Percentiles rank a stretch among this genome's conserved stretches.
phyloP scores from a whole-genome alignment of 1,284 basidiomycete genomes.

The Moniliophthora roreri region DNA sequence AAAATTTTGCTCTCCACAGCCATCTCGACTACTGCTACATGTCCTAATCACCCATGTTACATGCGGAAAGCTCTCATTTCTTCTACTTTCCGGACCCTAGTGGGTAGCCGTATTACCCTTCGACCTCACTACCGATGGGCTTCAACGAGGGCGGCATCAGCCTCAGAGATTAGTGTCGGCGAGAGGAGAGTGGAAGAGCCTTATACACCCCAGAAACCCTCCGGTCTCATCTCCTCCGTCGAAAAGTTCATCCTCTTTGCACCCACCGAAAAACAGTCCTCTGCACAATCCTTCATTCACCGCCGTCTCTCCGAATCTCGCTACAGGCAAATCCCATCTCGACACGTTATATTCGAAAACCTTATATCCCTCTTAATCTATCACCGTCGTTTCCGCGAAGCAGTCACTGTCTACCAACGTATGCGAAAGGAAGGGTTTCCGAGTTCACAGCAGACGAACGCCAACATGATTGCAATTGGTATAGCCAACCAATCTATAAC shows the following conservation, averaged over 20 bases:
- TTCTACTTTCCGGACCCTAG: too few species aligned
- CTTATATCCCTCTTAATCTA: slow-evolving; percentile 36
- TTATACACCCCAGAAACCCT: background rate
- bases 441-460: slow-evolving; percentile 35
- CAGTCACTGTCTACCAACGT: slow-evolving; percentile 36
- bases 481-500: slow-evolving; percentile 16
- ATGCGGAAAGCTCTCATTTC: too few species aligned
- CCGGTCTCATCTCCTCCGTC: slow-evolving; percentile 3
- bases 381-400: slow-evolving; percentile 32
- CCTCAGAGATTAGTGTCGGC: too few species aligned
- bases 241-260: slow-evolving; percentile 1
- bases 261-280: background rate
- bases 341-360: slow-evolving; percentile 28
- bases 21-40: too few species aligned
- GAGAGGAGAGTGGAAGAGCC: too few species aligned
- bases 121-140: too few species aligned
- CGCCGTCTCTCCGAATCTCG: slow-evolving; percentile 1
- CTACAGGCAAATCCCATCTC: background rate
- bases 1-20: too few species aligned
- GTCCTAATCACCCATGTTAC: too few species aligned
- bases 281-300: slow-evolving; percentile 3
- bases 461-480: slow-evolving; percentile 38
- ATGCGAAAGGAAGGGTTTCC: slow-evolving; percentile 42
- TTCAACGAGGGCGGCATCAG: too few species aligned
- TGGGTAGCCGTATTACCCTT: too few species aligned